phyloP scores from a whole-genome alignment of 345 rosid species.

The Citrus australasica region DNA sequence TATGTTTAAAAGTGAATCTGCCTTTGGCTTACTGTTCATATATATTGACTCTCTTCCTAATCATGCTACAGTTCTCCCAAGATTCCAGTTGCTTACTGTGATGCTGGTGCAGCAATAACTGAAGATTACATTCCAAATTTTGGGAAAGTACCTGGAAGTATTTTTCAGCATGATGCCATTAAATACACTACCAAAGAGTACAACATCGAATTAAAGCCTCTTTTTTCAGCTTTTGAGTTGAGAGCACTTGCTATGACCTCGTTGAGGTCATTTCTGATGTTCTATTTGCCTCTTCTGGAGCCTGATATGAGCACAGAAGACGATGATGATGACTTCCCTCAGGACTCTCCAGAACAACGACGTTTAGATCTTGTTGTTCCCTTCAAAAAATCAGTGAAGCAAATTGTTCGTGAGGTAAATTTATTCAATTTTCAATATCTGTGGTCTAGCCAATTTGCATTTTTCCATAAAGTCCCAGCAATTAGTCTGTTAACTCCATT shows the following conservation, averaged over 20 bases:
- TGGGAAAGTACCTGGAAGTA: slow-evolving; percentile 36
- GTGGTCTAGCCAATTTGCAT: neutral
- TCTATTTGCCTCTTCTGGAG: slow-evolving; percentile 92
- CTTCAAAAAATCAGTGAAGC: slow-evolving; percentile 81
- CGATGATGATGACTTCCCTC: slow-evolving; percentile 67
- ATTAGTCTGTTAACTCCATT: neutral
- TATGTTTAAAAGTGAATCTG: neutral
- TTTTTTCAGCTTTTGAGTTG: slow-evolving; percentile 81
- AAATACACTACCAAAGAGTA: slow-evolving; percentile 63
- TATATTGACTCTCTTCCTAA: slow-evolving; percentile 10
- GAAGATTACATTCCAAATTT: slow-evolving; percentile 51
- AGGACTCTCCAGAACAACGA: slow-evolving; percentile 42
- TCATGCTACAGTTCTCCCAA: slow-evolving; percentile 44
- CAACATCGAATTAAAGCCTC: slow-evolving; percentile 65
- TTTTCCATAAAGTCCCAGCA: neutral
- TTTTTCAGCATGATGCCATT: slow-evolving; percentile 41
- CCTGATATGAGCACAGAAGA: slow-evolving; percentile 50
- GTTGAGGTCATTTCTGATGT: slow-evolving; percentile 77
- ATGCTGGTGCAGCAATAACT: slow-evolving; percentile 64
- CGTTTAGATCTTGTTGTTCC: slow-evolving; percentile 71
- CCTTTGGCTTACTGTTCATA: neutral
- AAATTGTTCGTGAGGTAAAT: slow-evolving; percentile 83
- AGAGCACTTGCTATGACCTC: slow-evolving; percentile 75
- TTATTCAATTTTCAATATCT: neutral
- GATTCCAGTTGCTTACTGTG: slow-evolving; percentile 77